These are phyloP conservation scores for Cutaneotrichosporon cutaneum DNA, from an alignment of 1,284 basidiomycete species.

Conservation along the genomic window DNA sequence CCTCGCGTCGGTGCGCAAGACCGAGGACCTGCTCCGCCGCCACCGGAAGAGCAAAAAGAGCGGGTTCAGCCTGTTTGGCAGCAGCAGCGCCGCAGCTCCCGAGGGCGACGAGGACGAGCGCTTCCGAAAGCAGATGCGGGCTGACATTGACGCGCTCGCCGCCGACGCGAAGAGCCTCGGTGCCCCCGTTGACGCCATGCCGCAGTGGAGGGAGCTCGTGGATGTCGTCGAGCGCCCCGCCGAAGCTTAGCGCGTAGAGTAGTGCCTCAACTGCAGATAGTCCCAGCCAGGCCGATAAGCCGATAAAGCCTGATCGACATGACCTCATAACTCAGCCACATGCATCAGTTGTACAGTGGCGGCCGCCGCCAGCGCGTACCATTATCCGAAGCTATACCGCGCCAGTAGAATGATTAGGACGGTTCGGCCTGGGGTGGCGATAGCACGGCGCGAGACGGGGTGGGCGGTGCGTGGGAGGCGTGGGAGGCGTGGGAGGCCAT, in stretches of 20 bases:
- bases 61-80: conserved; percentile 65
- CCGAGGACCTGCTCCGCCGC: conserved; percentile 78
- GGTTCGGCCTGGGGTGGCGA: neutral
- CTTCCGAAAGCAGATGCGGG: conserved; percentile 77
- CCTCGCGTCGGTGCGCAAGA: conserved; percentile 79
- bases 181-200: conserved; percentile 61
- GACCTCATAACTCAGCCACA: neutral
- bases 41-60: conserved; percentile 81
- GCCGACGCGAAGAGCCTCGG: conserved; percentile 68
- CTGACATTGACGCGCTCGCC: conserved; percentile 79
- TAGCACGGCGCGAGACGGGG: neutral
- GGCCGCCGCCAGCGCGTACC: neutral
- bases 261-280: neutral
- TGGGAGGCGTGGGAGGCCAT: neutral
- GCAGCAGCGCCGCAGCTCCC: conserved; percentile 17
- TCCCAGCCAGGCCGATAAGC: neutral
- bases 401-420: neutral
- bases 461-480: neutral
- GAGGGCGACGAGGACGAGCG: conserved; percentile 57
- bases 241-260: conserved; percentile 24
- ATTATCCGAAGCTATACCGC: neutral
- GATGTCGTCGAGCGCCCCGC: conserved; percentile 42
- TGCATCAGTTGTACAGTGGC: neutral
- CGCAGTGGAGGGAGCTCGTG: conserved; percentile 45
- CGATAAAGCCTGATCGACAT: neutral